Conservation (phyloP, 352 stramenopile species). For the Pythium dissimile region DNA sequence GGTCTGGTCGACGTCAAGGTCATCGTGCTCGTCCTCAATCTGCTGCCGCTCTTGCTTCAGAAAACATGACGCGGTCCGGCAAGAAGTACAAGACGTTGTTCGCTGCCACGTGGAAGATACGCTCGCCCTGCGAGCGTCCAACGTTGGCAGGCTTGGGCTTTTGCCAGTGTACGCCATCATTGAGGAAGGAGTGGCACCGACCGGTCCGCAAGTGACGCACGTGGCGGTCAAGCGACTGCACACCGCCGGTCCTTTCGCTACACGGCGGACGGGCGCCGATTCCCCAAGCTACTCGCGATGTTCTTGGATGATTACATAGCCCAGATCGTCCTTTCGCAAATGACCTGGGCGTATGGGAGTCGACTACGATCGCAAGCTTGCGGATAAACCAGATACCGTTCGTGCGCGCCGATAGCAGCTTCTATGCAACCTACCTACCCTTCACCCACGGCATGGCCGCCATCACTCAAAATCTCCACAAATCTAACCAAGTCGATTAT, state of each 20-base stretch:
- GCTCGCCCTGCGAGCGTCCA: not conserved
- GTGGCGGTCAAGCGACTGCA: no score
- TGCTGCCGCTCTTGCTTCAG: conserved; percentile 5
- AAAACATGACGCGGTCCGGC: not conserved
- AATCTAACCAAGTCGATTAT: not conserved
- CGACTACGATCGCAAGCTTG: no score
- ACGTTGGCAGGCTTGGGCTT: not conserved
- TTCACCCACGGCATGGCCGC: not conserved
- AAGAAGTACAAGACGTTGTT: not conserved
- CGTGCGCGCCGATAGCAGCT: no score
- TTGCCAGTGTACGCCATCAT: conserved; percentile 4
- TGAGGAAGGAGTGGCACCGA: conserved; percentile 3
- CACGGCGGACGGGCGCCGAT: no score
- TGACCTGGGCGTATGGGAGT: no score
- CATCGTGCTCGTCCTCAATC: conserved; percentile 6
- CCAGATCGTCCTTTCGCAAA: no score
- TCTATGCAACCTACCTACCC: not conserved
- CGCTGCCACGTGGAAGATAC: not conserved
- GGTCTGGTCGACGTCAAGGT: conserved; percentile 13
- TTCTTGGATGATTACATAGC: no score
- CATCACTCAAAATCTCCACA: not conserved
- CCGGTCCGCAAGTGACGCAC: no score
- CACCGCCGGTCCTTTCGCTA: no score
- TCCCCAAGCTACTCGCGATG: no score
- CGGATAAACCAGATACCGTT: no score